These are phyloP conservation scores for Gossypium australe DNA, from an alignment of 345 rosid genomes.

Conservation along the genomic window DNA sequence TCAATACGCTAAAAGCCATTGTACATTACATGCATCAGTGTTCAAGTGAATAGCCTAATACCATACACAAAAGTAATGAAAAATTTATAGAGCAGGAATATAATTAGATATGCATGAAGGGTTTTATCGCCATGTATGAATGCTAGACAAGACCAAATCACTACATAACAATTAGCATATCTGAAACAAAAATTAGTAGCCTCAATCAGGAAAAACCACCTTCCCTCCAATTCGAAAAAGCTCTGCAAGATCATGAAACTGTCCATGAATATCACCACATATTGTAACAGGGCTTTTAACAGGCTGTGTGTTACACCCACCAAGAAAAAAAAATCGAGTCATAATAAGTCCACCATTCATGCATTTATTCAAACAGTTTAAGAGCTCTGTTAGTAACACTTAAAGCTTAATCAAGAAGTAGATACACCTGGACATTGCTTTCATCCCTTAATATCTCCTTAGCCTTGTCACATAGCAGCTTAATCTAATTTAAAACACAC, in stretches of 20 bases:
- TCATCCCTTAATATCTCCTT: no score
- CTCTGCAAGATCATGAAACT: constrained; percentile 98
- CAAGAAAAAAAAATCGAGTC: neutral
- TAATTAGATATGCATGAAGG: neutral
- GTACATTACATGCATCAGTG: neutral
- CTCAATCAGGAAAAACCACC: constrained; percentile 37
- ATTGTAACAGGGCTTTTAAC: constrained; percentile 96
- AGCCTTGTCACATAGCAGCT: no score
- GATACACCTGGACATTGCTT: no score
- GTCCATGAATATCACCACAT: constrained; percentile 96
- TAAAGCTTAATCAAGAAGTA: no score
- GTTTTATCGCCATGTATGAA: neutral
- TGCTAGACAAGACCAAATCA: no score
- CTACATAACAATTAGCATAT: no score
- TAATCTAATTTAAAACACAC: no score
- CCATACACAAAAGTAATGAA: neutral
- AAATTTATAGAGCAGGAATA: neutral
- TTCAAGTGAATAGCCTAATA: neutral
- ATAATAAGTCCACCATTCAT: neutral
- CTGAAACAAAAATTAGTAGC: no score
- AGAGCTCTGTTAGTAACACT: neutral
- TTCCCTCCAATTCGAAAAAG: constrained; percentile 94
- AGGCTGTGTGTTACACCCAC: constrained; percentile 43
- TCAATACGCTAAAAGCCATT: neutral
- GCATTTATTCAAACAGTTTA: neutral